Conservation (phyloP, 139 green algal species). For the Zygnema cylindricum region DNA sequence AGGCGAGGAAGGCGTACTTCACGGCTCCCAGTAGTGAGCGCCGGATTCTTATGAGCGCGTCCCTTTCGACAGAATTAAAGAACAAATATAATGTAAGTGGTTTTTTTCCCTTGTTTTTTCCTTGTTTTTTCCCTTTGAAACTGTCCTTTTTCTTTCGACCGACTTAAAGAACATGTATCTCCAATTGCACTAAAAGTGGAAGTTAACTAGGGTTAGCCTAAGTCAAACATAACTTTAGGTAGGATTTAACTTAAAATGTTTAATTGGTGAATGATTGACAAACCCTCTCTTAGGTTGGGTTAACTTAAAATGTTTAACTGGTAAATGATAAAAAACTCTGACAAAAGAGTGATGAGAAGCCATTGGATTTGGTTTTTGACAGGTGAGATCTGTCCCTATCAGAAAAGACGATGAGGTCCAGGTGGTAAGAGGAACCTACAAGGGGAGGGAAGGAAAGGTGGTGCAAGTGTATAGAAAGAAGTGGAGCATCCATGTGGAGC, state of each 20-base stretch:
- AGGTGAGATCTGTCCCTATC: conserved; percentile 92
- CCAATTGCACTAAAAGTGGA: too few relatives aligned
- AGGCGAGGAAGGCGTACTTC: conserved; percentile 98
- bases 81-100: conserved; percentile 82
- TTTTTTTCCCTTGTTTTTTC: neutral
- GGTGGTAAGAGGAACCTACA: conserved; percentile 94
- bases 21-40: conserved; percentile 86
- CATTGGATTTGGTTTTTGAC: conserved; percentile 50
- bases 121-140: neutral
- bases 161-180: too few relatives aligned
- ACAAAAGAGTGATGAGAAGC: too few relatives aligned
- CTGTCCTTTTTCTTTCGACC: neutral
- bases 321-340: too few relatives aligned
- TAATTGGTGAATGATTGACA: too few relatives aligned
- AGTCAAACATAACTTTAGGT: too few relatives aligned
- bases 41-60: conserved; percentile 94
- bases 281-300: too few relatives aligned
- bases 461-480: conserved; percentile 97
- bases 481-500: conserved; percentile 99
- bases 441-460: conserved; percentile 96
- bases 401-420: conserved; percentile 99
- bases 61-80: conserved; percentile 87
- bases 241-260: too few relatives aligned
- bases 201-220: too few relatives aligned
- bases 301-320: too few relatives aligned